Conservation (phyloP, 2,329 filamentous ascomycete species). For the Fusarium graminum region DNA sequence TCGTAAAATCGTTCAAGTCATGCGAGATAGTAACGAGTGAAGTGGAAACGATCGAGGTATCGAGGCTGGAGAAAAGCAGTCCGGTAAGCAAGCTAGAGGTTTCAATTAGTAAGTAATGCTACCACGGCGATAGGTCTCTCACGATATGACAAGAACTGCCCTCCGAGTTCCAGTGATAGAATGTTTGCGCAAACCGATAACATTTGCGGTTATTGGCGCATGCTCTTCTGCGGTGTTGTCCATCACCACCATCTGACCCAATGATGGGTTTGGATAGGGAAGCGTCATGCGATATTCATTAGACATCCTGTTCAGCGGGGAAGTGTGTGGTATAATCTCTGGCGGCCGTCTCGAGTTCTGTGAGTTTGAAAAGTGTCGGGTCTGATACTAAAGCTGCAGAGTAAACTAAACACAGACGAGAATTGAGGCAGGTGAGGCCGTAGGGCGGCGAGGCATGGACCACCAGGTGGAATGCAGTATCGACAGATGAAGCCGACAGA, state of each 20-base stretch:
- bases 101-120: conserved; percentile 34
- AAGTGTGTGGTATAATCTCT: background rate
- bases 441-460: background rate
- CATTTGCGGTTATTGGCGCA: conserved; percentile 3
- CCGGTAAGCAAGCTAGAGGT: conserved; percentile 61
- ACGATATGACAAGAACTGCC: conserved; percentile 55
- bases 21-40: conserved; percentile 69
- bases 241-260: conserved; percentile 50
- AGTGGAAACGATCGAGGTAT: conserved; percentile 70
- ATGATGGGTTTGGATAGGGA: conserved; percentile 52
- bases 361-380: background rate
- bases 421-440: conserved; percentile 1
- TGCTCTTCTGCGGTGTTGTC: conserved; percentile 24
- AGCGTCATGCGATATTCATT: conserved; percentile 50
- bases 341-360: background rate
- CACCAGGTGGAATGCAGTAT: conserved; percentile 3
- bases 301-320: conserved; percentile 39
- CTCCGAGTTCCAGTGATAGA: conserved; percentile 48
- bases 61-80: conserved; percentile 68
- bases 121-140: conserved; percentile 32
- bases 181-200: conserved; percentile 43
- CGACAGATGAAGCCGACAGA: background rate
- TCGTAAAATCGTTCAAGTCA: conserved; percentile 64
- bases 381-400: background rate
- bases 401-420: background rate